phyloP scores from a whole-genome alignment of 2,329 filamentous ascomycete species.

The Hypoxylon sp. region DNA sequence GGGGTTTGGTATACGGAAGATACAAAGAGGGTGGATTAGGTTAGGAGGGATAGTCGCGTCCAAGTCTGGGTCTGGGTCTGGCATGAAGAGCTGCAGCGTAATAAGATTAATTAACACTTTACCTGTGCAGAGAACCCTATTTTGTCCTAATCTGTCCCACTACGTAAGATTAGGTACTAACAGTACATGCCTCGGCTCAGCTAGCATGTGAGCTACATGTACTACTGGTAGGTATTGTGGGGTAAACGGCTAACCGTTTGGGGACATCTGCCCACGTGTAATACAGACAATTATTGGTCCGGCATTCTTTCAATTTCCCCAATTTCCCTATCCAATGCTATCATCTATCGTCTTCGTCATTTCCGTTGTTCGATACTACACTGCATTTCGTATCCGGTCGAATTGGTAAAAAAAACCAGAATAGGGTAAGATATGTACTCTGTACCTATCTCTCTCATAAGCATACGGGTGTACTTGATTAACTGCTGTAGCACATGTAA shows the following conservation, averaged over 20 bases:
- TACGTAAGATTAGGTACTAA: conserved; percentile 39
- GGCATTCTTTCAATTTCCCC: conserved; percentile 5
- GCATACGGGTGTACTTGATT: no score
- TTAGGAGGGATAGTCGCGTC: conserved; percentile 18
- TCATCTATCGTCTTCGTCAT: conserved; percentile 19
- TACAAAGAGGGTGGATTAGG: neutral
- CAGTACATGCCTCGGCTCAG: conserved; percentile 35
- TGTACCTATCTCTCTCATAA: no score
- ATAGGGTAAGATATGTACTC: no score
- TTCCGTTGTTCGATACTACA: neutral
- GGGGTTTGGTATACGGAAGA: neutral
- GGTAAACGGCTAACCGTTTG: conserved; percentile 21
- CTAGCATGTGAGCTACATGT: conserved; percentile 31
- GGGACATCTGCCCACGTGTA: neutral
- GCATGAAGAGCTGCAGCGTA: conserved; percentile 30
- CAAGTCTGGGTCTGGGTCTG: conserved; percentile 7
- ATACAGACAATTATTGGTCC: conserved; percentile 9
- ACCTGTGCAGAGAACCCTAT: conserved; percentile 25
- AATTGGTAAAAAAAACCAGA: neutral
- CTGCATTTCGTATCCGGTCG: neutral
- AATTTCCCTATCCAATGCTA: neutral
- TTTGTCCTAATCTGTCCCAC: conserved; percentile 26
- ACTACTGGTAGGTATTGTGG: no score
- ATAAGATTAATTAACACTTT: conserved; percentile 31
- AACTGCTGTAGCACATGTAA: no score